Percentiles rank a stretch among this genome's conserved stretches.
phyloP scores from a whole-genome alignment of 495 filamentous ascomycete species.

The Trypethelium eluteriae region DNA sequence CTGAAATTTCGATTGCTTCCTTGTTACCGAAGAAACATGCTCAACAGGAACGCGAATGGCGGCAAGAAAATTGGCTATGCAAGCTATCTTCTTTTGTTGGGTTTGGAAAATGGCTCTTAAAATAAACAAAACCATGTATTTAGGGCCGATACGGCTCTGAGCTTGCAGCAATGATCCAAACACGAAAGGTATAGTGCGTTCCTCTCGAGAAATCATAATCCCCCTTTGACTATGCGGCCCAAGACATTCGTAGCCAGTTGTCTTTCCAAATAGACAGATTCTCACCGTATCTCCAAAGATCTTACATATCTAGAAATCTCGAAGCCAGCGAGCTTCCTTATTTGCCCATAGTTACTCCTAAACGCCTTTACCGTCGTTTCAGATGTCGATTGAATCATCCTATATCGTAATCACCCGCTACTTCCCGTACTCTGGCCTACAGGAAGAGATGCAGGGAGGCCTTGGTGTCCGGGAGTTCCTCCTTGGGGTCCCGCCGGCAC shows the following conservation, averaged over 20 bases:
- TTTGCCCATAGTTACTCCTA: background rate
- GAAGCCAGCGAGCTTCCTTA: background rate
- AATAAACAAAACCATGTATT: too few species aligned
- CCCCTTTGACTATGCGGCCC: too few species aligned
- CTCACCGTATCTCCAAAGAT: background rate
- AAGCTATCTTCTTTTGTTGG: too few species aligned
- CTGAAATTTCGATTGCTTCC: too few species aligned
- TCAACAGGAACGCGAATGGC: too few species aligned
- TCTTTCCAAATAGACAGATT: background rate
- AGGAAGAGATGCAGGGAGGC: background rate
- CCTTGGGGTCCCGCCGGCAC: conserved; percentile 4
- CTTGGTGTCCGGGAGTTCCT: conserved; percentile 1
- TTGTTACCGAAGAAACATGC: too few species aligned
- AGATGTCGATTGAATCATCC: background rate
- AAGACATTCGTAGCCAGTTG: too few species aligned
- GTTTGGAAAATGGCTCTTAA: too few species aligned
- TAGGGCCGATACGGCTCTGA: too few species aligned
- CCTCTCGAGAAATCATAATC: background rate
- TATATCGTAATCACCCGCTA: background rate
- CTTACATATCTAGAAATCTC: background rate
- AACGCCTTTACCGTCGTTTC: background rate
- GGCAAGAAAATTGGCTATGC: too few species aligned
- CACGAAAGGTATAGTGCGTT: background rate
- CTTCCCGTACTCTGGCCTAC: conserved; percentile 6
- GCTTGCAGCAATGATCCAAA: too few species aligned